Conservation (phyloP, 257 asterid species). For the Plantago elongata region DNA sequence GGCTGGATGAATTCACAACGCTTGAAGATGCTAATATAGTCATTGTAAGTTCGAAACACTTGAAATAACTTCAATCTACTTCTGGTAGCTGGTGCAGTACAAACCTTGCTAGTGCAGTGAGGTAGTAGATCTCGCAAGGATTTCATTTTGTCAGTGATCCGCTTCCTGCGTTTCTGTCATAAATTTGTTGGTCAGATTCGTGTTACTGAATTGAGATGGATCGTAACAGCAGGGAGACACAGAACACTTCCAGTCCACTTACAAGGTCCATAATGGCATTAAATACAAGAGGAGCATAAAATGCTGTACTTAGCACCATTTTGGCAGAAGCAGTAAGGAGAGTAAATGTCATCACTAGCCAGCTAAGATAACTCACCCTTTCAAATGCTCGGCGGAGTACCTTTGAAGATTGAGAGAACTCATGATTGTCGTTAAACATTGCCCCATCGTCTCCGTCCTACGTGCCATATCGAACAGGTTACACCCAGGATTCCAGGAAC, state of each 20-base stretch:
- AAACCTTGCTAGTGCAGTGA: background rate
- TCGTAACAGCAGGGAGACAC: background rate
- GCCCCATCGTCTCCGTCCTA: background rate
- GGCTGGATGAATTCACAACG: background rate
- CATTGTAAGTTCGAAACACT: background rate
- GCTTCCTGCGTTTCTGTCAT: background rate
- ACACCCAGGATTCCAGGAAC: background rate
- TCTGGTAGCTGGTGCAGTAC: background rate
- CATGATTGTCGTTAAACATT: background rate
- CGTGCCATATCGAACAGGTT: background rate
- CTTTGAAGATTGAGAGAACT: background rate
- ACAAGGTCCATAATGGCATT: background rate
- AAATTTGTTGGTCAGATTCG: background rate
- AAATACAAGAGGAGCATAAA: background rate
- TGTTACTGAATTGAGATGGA: no score
- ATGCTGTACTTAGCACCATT: no score
- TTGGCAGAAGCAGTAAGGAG: no score
- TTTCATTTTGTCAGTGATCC: conserved; percentile 1
- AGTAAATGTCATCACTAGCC: background rate
- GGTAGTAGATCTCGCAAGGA: background rate
- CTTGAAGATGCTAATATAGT: background rate
- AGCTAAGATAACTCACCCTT: background rate
- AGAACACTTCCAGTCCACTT: no score
- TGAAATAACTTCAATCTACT: background rate
- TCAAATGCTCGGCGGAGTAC: background rate